Conservation (phyloP, 2,329 filamentous ascomycete species). For the Tothia fuscella region DNA sequence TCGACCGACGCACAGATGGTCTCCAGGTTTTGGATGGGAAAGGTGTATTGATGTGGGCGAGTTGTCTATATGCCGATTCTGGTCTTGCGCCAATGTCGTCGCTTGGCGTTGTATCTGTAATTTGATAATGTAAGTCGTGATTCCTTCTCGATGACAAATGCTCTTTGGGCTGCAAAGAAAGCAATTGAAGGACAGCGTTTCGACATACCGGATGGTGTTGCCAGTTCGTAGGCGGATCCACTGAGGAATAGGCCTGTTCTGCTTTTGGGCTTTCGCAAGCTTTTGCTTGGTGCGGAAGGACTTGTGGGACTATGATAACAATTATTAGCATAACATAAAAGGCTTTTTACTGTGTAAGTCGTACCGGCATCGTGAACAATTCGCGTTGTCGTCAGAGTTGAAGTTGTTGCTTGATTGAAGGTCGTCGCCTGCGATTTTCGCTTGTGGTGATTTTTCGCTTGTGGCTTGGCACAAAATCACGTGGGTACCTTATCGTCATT, state of each 20-base stretch:
- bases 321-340: background rate
- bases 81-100: constrained; percentile 99
- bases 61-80: constrained; percentile 88
- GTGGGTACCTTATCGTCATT: too few relatives aligned
- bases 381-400: constrained; percentile 6
- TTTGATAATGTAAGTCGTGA: background rate
- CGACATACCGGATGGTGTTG: constrained; percentile 95
- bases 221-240: constrained; percentile 97
- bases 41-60: too few relatives aligned
- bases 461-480: too few relatives aligned
- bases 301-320: constrained; percentile 59
- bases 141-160: background rate
- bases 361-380: constrained; percentile 12
- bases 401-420: too few relatives aligned
- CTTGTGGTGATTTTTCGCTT: too few relatives aligned
- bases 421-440: too few relatives aligned
- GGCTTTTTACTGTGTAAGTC: background rate
- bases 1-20: too few relatives aligned
- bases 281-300: constrained; percentile 99
- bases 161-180: background rate
- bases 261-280: constrained; percentile 99
- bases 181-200: background rate
- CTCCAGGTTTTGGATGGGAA: too few relatives aligned
- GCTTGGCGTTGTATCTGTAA: constrained; percentile 96
- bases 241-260: constrained; percentile 99